Evolutionary conservation across 345 rosid genomes (phyloP).

Genomic region (Erodium maritimum): DNA sequence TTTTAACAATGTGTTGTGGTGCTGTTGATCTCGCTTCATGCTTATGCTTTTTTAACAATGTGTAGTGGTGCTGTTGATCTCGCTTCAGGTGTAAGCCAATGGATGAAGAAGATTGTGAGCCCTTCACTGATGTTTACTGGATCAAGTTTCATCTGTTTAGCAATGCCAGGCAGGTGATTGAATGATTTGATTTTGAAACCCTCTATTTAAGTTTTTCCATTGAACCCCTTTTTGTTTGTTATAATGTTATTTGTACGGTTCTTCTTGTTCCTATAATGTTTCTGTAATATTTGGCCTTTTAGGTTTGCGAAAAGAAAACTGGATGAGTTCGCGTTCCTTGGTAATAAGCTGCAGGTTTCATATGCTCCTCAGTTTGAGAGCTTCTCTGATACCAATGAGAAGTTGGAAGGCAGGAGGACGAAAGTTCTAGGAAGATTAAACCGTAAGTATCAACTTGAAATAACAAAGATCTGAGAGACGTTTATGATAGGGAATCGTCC

Average conservation of each 20-base stretch:
- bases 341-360: constrained; percentile 55
- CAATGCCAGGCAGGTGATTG: constrained; percentile 67
- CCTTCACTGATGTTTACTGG: constrained; percentile 76
- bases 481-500: too few relatives aligned
- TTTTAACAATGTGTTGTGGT: neutral
- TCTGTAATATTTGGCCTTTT: neutral
- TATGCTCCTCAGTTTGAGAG: constrained; percentile 80
- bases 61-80: neutral
- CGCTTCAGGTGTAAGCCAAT: constrained; percentile 66
- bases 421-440: constrained; percentile 57
- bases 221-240: too few relatives aligned
- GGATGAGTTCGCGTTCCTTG: constrained; percentile 71
- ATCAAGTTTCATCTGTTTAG: constrained; percentile 52
- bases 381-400: constrained; percentile 55
- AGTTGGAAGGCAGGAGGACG: constrained; percentile 68
- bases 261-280: too few relatives aligned
- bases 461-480: neutral
- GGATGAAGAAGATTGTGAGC: constrained; percentile 83
- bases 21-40: too few relatives aligned
- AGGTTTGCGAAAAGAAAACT: constrained; percentile 89
- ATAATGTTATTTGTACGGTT: too few relatives aligned
- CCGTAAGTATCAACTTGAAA: constrained; percentile 24
- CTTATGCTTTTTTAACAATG: too few relatives aligned
- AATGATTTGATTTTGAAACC: neutral
- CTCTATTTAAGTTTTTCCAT: too few relatives aligned